Percentiles rank a stretch among this genome's conserved stretches.
Conservation (phyloP, 2,329 filamentous ascomycete species). For the Pseudogymnoascus sp. region DNA sequence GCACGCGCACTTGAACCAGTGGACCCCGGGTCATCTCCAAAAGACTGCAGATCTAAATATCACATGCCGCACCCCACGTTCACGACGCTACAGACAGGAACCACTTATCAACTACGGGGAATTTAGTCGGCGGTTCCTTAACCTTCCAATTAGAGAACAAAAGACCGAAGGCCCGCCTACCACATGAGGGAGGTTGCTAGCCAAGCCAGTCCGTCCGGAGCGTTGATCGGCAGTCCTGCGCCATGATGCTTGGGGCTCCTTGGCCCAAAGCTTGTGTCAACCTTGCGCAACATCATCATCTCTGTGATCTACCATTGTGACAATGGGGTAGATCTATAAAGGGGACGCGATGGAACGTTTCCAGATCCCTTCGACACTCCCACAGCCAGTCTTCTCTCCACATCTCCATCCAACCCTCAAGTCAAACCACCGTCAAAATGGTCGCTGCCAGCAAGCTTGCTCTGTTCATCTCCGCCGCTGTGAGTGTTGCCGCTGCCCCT, state of each 20-base stretch:
- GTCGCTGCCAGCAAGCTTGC: conserved; percentile 1
- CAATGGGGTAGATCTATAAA: background rate
- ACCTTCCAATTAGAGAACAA: conserved; percentile 4
- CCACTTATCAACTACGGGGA: background rate
- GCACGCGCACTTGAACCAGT: background rate
- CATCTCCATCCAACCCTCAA: background rate
- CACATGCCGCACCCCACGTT: background rate
- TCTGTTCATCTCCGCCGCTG: background rate
- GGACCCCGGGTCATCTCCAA: conserved; percentile 1
- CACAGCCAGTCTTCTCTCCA: background rate
- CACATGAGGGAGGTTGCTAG: conserved; percentile 5
- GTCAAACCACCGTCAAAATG: background rate
- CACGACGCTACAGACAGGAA: background rate
- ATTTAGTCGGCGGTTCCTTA: background rate
- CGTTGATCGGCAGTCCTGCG: background rate
- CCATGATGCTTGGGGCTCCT: conserved; percentile 1
- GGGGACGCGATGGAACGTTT: background rate
- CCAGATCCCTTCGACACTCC: background rate
- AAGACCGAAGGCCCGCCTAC: background rate
- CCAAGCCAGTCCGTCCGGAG: background rate
- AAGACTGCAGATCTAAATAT: conserved; percentile 1
- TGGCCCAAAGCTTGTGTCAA: background rate
- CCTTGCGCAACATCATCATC: background rate
- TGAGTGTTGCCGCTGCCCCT: background rate
- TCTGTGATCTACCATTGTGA: background rate